phyloP scores from a whole-genome alignment of 2,329 filamentous ascomycete genomes.

The Talaromyces sp. region DNA sequence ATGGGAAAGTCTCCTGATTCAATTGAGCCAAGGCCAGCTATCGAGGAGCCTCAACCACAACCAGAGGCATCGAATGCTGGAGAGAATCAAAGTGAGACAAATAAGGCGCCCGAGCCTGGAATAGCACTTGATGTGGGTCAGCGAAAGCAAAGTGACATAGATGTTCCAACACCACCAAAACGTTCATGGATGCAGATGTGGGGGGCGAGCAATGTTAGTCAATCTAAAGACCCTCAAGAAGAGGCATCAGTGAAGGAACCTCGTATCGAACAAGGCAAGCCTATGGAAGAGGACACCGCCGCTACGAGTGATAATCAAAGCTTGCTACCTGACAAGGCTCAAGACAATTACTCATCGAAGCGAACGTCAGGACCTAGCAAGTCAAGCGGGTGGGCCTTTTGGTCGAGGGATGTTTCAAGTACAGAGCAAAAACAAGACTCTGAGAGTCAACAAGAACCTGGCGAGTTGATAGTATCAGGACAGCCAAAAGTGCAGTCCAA shows the following conservation, averaged over 20 bases:
- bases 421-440: constrained; percentile 22
- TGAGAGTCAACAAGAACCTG: constrained; percentile 10
- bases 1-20: constrained; percentile 22
- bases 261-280: constrained; percentile 18
- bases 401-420: constrained; percentile 36
- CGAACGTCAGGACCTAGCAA: constrained; percentile 25
- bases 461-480: constrained; percentile 25
- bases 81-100: background rate
- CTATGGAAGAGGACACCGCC: constrained; percentile 20
- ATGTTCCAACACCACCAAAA: constrained; percentile 29
- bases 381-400: constrained; percentile 42
- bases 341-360: constrained; percentile 24
- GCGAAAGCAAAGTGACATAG: constrained; percentile 18
- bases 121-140: background rate
- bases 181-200: constrained; percentile 47
- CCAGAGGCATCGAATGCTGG: constrained; percentile 19
- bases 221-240: constrained; percentile 23
- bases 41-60: constrained; percentile 20
- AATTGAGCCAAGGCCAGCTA: constrained; percentile 18
- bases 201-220: constrained; percentile 31
- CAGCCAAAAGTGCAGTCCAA: constrained; percentile 21
- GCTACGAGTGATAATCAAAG: constrained; percentile 22
- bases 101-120: background rate
- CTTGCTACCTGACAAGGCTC: constrained; percentile 22
- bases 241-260: constrained; percentile 19